These are phyloP conservation scores for Yarrowia galli DNA, from an alignment of 1,139 yeast genomes.

Conservation along the genomic window DNA sequence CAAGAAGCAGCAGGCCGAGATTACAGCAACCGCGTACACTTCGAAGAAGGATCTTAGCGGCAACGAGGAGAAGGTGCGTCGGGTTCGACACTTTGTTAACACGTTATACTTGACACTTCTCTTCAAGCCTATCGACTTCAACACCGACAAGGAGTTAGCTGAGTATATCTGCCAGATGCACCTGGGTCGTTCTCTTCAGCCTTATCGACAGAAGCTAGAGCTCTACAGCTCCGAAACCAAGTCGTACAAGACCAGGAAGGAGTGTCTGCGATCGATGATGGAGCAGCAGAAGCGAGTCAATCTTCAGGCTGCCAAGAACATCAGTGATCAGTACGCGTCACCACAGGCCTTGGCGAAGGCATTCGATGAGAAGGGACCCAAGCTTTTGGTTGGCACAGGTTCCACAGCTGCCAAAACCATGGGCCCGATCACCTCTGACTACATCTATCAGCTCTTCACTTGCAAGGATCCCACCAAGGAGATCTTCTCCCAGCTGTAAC, in stretches of 20 bases:
- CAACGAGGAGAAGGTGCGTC: background rate
- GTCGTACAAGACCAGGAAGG: constrained; percentile 15
- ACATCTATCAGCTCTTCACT: constrained; percentile 28
- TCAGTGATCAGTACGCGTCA: constrained; percentile 10
- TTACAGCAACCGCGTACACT: background rate
- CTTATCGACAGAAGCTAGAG: constrained; percentile 20
- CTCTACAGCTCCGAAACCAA: constrained; percentile 27
- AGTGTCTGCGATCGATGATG: constrained; percentile 26
- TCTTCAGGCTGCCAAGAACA: constrained; percentile 14
- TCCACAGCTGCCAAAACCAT: background rate
- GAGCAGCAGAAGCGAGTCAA: constrained; percentile 32
- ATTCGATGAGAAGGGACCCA: constrained; percentile 18
- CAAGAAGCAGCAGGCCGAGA: constrained; percentile 16
- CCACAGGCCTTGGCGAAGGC: constrained; percentile 12
- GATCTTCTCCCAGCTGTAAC: constrained; percentile 14
- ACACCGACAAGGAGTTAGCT: constrained; percentile 22
- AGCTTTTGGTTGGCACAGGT: constrained; percentile 1
- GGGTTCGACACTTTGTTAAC: constrained; percentile 4
- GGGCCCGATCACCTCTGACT: constrained; percentile 6
- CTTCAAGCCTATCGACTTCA: constrained; percentile 10
- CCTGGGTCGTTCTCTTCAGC: constrained; percentile 25
- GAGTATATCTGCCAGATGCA: constrained; percentile 27
- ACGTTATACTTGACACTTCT: background rate
- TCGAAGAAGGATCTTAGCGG: background rate
- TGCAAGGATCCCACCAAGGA: constrained; percentile 35